These are phyloP conservation scores for Globisporangium okanoganense DNA, from an alignment of 352 stramenopile species.

Conservation along the genomic window DNA sequence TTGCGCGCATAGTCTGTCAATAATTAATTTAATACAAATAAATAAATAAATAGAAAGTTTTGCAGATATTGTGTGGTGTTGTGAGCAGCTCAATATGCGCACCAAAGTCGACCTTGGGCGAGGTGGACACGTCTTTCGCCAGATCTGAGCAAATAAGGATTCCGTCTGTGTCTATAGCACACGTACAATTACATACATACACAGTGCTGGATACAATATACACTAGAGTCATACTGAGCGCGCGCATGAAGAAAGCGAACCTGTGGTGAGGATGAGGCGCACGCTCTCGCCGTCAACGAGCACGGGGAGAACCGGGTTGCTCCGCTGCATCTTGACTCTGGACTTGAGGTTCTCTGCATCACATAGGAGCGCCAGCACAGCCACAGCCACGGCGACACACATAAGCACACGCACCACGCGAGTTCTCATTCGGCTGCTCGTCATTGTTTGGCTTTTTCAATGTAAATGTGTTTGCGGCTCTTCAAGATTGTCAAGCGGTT, in stretches of 20 bases:
- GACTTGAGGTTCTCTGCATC: constrained; percentile 10
- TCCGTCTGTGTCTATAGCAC: constrained; percentile 28
- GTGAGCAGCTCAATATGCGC: background rate
- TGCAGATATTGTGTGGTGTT: background rate
- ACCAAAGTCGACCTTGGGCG: constrained; percentile 36
- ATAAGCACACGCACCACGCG: background rate
- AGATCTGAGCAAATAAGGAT: constrained; percentile 37
- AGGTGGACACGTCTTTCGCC: background rate
- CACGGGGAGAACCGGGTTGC: constrained; percentile 36
- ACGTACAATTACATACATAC: background rate
- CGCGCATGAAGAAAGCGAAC: constrained; percentile 5
- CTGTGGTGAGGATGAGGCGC: constrained; percentile 43
- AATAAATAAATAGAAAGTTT: background rate
- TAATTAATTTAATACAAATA: too few species aligned
- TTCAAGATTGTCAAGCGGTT: background rate
- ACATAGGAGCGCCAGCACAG: background rate
- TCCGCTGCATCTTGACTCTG: constrained; percentile 35
- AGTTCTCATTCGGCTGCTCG: background rate
- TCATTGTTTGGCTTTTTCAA: background rate
- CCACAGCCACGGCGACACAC: background rate
- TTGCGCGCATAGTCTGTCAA: constrained; percentile 49
- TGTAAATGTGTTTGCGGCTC: background rate
- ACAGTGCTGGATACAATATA: too few species aligned
- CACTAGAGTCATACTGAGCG: background rate
- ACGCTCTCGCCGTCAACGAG: constrained; percentile 23